Evolutionary conservation across 257 asterid genomes (phyloP), one percentile per base, ranked within the genome.

Genomic region (Fraxinus americana): DNA sequence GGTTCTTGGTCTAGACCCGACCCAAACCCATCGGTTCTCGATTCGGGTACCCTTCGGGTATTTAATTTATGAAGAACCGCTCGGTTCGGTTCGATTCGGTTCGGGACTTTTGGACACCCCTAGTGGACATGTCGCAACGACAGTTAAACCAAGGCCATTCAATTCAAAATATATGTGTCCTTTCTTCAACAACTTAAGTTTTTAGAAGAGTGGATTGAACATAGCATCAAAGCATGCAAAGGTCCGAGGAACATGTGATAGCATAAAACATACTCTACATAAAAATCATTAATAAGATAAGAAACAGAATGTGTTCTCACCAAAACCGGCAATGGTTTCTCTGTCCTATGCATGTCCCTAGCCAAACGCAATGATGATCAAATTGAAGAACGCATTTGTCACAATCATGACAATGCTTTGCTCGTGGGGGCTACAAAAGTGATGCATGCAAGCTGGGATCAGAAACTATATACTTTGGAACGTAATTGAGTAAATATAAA

Each of bases 301-400:
- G 19, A 61, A 75, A 67, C 50, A 27, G 69, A 75, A 83, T 21
- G 52, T 38, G 67, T 13, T 80, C 97, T 84, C 77, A 96, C 99
- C 98, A 96, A 85, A 93, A 96, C 41, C 88, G 94, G 61, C 93
- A 88, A 86, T 96, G 99, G 87, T 96, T 96, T 65, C 92, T 87
- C 84, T 83, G 97, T 74, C 99, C 99, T 71, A 96, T 79, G 84
- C 99, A 96, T 52, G 96, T 88, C 76, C 99, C 99, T 68, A 96
- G 97, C 98, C 99, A 96, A 82, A 90, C 97, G 79, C 99, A 96
- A 74, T 96, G 99, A 91, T 96, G 99, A 89, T 96, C 99, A 89
- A 92, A 96, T 83, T 93, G 97, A 89, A 96, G 98, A 80, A 96
- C 91, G 61, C 99, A 93, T 88, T 86, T 96, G 89, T 93, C 97